phyloP scores from a whole-genome alignment of 2,329 filamentous ascomycete genomes.

The Penicillium rolfsii region DNA sequence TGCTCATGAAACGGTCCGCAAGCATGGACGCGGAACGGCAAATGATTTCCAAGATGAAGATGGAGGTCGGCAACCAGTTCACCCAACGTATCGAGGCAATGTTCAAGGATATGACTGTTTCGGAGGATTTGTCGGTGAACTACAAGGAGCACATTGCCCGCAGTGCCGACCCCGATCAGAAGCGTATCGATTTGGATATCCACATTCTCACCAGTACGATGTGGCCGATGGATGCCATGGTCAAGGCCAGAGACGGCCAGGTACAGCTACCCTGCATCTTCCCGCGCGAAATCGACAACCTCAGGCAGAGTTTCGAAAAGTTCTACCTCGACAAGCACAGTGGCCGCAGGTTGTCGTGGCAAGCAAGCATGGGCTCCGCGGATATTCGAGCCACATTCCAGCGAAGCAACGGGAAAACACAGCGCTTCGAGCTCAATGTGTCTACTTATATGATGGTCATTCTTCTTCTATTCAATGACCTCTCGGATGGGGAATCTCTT shows the following conservation, averaged over 20 bases:
- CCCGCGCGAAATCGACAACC: slow-evolving; percentile 70
- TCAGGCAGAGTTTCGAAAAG: slow-evolving; percentile 83
- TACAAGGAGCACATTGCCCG: slow-evolving; percentile 73
- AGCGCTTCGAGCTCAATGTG: slow-evolving; percentile 86
- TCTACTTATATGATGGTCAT: slow-evolving; percentile 93
- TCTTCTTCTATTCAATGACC: slow-evolving; percentile 83
- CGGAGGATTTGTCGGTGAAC: slow-evolving; percentile 75
- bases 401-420: slow-evolving; percentile 70
- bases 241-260: slow-evolving; percentile 56
- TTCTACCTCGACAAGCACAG: slow-evolving; percentile 88
- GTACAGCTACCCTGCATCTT: slow-evolving; percentile 64
- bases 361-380: slow-evolving; percentile 74
- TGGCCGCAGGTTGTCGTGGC: slow-evolving; percentile 86
- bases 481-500: slow-evolving; percentile 56
- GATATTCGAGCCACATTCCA: slow-evolving; percentile 82
- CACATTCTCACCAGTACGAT: slow-evolving; percentile 89
- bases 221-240: slow-evolving; percentile 92
- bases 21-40: slow-evolving; percentile 92
- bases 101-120: slow-evolving; percentile 95
- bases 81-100: slow-evolving; percentile 93
- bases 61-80: slow-evolving; percentile 92
- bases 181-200: slow-evolving; percentile 76
- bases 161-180: slow-evolving; percentile 59
- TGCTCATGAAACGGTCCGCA: slow-evolving; percentile 86
- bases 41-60: slow-evolving; percentile 96